Evolutionary conservation across 1,284 basidiomycete genomes (phyloP), one percentile per base, ranked within the genome.

Genomic region (Rhodotorula sp.): DNA sequence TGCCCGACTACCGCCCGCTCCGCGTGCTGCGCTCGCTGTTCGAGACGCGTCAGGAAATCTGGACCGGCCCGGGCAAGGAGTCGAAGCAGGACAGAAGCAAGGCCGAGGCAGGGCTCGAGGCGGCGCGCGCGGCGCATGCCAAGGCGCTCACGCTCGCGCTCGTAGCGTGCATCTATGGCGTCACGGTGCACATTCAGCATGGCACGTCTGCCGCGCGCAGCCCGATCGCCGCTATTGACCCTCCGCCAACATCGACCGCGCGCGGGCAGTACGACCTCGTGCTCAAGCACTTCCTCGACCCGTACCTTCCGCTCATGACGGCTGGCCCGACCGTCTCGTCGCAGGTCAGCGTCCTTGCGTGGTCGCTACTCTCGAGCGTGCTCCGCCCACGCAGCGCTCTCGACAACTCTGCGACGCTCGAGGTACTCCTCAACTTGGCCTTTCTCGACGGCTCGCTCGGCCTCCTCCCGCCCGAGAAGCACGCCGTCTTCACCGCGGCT

Each of bases 371-470:
- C 53, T 27, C 66, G 1, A 54, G 64, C 13, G 62, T 74, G 55
- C 27, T 68, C n/a, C 67, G 70, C 0, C 65, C 70, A 1, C 65
- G 57, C 7, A 55, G 48, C 3, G 27, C 25, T 0, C 10, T 16
- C 25, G 61, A 64, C 41, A n/a, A 12, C 9, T 14, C 25, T 10
- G 67, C 67, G 3, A 27, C 16, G 5, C 64, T 74, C 58, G 70
- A 74, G 14, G 49, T 55, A 34, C 67, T 74, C 61, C 48, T 74
- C 64, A 74, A 74, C 59, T 53, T 67, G 12, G 42, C 55, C 21
- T 54, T 74, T 41, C 64, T 74, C 45, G 64, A 74, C 49, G 59
- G 53, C 21, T n/a, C 21, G 49, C 48, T 41, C 41, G 48, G 54
- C 8, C 41, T 16, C 42, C 41, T 59, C 9, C 48, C 34, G 34